A percentile compares a stretch with the other conserved stretches of the same genome.
Evolutionary conservation across 352 stramenopile species (phyloP).

Genomic region (Globisporangium yorkense): DNA sequence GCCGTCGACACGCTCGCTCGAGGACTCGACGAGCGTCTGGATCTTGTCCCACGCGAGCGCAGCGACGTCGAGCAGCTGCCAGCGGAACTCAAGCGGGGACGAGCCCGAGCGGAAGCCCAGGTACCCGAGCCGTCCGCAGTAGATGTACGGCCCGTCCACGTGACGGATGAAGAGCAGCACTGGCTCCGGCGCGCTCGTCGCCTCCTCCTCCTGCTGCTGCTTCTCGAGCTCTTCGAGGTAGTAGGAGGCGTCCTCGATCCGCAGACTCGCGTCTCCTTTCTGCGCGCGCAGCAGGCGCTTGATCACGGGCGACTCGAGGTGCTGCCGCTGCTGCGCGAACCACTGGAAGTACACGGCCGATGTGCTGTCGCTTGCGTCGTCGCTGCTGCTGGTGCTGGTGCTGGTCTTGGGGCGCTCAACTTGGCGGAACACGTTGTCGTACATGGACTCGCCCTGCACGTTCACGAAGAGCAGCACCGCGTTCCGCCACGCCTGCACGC

Average conservation of each 20-base stretch:
- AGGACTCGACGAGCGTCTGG: constrained; percentile 18
- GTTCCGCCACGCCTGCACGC: constrained; percentile 49
- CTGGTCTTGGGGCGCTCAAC: too few species aligned
- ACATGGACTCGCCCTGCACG: constrained; percentile 21
- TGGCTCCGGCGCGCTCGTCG: constrained; percentile 8
- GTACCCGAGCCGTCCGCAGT: constrained; percentile 53
- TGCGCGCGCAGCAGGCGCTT: constrained; percentile 21
- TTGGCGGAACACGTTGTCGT: constrained; percentile 48
- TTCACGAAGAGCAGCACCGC: constrained; percentile 55
- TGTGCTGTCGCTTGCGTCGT: not conserved
- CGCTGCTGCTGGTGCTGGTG: not conserved
- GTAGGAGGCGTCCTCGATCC: constrained; percentile 25
- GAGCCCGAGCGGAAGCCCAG: constrained; percentile 24
- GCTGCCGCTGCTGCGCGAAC: constrained; percentile 35
- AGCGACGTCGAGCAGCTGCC: constrained; percentile 48
- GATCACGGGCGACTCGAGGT: constrained; percentile 24
- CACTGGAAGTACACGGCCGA: constrained; percentile 46
- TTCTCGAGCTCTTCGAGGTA: constrained; percentile 9
- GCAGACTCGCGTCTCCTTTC: constrained; percentile 23
- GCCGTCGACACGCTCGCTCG: constrained; percentile 4
- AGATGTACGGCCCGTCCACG: constrained; percentile 54
- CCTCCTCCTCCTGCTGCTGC: too few species aligned
- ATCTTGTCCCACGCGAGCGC: constrained; percentile 22
- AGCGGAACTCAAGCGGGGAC: constrained; percentile 55
- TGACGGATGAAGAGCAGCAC: constrained; percentile 53